These are phyloP conservation scores for Pythium rhizo-oryzae DNA, from an alignment of 352 stramenopile species.

Conservation along the genomic window DNA sequence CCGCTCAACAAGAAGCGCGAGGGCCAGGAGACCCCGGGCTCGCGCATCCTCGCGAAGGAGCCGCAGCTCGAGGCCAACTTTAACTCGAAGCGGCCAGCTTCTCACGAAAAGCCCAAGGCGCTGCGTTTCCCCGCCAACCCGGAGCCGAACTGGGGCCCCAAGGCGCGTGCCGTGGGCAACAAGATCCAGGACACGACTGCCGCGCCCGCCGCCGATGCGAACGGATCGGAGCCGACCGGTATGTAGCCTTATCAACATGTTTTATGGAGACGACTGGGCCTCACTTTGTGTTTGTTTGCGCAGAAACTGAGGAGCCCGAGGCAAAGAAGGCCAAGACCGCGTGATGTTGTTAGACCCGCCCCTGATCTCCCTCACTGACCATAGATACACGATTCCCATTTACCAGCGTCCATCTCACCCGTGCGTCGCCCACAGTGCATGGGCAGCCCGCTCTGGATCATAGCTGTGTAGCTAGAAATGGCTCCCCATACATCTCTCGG, in stretches of 20 bases:
- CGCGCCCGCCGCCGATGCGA: conserved; percentile 11
- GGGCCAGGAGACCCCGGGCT: conserved; percentile 69
- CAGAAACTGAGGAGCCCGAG: conserved; percentile 62
- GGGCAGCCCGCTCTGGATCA: neutral
- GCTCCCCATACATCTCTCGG: neutral
- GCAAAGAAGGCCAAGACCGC: conserved; percentile 79
- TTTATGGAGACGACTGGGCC: neutral
- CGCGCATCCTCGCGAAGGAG: conserved; percentile 88
- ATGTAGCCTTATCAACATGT: conserved; percentile 24
- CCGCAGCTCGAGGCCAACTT: conserved; percentile 88
- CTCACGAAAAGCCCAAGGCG: conserved; percentile 88
- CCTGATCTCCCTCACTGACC: neutral
- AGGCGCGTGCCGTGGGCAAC: conserved; percentile 87
- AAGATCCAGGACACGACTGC: conserved; percentile 33
- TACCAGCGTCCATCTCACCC: neutral
- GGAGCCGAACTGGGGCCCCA: conserved; percentile 97
- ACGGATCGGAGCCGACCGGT: conserved; percentile 25
- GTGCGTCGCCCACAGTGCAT: neutral
- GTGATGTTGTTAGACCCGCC: conserved; percentile 42
- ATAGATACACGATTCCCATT: conserved; percentile 18
- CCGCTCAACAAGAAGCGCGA: conserved; percentile 91
- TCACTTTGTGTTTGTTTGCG: neutral
- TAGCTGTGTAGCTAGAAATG: neutral
- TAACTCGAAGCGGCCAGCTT: conserved; percentile 58
- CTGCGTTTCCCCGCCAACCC: conserved; percentile 95